Conservation (phyloP, 768 basidiomycete genomes). For the Pisolithus marmoratus region DNA sequence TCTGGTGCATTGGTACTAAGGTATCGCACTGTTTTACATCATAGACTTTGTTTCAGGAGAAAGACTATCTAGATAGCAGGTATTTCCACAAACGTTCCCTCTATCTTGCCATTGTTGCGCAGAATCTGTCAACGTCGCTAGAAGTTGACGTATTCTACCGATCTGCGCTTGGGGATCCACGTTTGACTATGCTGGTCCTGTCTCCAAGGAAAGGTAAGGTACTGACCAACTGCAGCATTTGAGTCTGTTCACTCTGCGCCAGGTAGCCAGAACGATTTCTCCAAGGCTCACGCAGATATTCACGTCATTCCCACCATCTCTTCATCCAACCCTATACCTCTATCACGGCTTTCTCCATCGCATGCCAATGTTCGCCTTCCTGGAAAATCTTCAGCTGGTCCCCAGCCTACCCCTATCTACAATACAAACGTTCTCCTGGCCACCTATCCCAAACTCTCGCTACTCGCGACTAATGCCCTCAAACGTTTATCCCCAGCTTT, state of each 20-base stretch:
- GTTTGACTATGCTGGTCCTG: constrained; percentile 61
- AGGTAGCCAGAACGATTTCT: constrained; percentile 59
- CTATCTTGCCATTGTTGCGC: constrained; percentile 78
- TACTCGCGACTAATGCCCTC: constrained; percentile 44
- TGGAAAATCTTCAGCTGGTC: constrained; percentile 19
- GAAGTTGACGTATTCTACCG: constrained; percentile 58
- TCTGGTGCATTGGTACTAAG: not conserved
- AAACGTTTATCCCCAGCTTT: constrained; percentile 53
- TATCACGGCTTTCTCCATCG: constrained; percentile 65
- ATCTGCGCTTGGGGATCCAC: constrained; percentile 53
- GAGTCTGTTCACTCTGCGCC: constrained; percentile 10
- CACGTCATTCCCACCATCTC: constrained; percentile 70
- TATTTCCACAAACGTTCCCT: constrained; percentile 91
- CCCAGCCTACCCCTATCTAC: constrained; percentile 67
- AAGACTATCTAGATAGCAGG: constrained; percentile 84
- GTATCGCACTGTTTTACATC: not conserved
- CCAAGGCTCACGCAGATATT: constrained; percentile 64
- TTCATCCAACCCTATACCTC: constrained; percentile 52
- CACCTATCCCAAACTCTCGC: constrained; percentile 31
- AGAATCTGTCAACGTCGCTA: constrained; percentile 44
- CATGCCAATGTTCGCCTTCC: constrained; percentile 60
- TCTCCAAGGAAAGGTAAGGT: constrained; percentile 46
- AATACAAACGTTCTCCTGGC: constrained; percentile 63
- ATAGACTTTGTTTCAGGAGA: constrained; percentile 86
- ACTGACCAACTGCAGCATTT: constrained; percentile 16